Conservation (phyloP, 2,329 filamentous ascomycete genomes). For the Alternaria dauci region DNA sequence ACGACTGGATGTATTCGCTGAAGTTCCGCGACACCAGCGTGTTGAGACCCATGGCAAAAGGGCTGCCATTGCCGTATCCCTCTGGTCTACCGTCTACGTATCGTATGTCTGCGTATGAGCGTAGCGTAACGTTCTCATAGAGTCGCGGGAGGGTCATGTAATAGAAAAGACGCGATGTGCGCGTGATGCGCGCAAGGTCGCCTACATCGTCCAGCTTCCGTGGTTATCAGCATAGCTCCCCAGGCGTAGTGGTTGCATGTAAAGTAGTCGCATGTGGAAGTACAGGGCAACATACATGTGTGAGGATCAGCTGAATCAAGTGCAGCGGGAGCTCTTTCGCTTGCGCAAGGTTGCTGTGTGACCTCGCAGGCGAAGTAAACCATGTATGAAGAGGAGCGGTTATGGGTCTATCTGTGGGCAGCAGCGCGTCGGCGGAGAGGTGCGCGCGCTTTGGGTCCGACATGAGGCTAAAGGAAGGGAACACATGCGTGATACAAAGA, state of each 20-base stretch:
- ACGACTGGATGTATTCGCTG: conserved; percentile 61
- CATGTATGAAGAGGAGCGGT: conserved; percentile 43
- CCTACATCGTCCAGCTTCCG: conserved; percentile 64
- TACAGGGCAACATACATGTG: conserved; percentile 56
- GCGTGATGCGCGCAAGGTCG: conserved; percentile 67
- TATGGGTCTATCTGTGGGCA: conserved; percentile 26
- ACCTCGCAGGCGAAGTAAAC: conserved; percentile 46
- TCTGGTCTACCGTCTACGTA: conserved; percentile 66
- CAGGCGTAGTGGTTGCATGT: conserved; percentile 21
- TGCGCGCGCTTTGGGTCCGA: conserved; percentile 26
- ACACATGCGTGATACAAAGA: conserved; percentile 11
- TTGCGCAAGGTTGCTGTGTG: conserved; percentile 38
- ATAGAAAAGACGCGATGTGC: conserved; percentile 68
- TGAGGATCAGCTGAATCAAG: conserved; percentile 65
- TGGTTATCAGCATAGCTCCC: conserved; percentile 16
- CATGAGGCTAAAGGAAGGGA: conserved; percentile 27
- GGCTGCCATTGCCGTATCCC: conserved; percentile 68
- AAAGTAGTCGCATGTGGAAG: neutral
- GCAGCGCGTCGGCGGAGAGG: conserved; percentile 15
- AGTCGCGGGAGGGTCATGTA: conserved; percentile 71
- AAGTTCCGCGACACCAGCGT: conserved; percentile 66
- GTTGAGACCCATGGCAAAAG: conserved; percentile 70
- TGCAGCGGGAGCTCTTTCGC: conserved; percentile 63
- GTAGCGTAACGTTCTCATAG: conserved; percentile 65
- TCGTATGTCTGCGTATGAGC: conserved; percentile 66